Base-by-base conservation (phyloP, 441 rosid species). In the Populus hybrid region DNA sequence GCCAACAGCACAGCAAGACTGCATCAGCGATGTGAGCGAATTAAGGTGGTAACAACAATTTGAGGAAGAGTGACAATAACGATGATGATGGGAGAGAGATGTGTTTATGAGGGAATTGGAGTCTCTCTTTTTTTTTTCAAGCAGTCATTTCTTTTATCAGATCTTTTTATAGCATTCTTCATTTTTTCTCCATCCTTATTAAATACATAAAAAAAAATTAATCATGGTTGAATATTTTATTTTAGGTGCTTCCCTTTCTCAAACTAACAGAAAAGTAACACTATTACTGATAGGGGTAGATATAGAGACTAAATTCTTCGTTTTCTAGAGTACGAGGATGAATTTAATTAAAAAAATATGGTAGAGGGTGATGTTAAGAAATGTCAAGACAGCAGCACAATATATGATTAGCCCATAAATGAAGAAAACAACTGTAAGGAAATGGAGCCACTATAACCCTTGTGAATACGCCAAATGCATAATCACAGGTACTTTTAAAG, bases 401-500 rank as follows among this genome's bases (percentile, higher is more conserved):
- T 21, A 18, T 38, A 21, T 10, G 40, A n/a, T 40, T 40, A 40
- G 3, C 46, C 46, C 46, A 2, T 40, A 26, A 28, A 24, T 35
- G n/a, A 65, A 40, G 42, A 23, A 26, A 59, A 53, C 1, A 20
- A 28, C 3, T 6, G 35, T 11, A 64, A 23, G 34, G 8, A 69
- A 18, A 42, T 2, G 28, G n/a, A 10, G 6, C 24, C 5, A 20
- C 16, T n/a, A 18, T 14, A 75, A 53, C 20, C n/a, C 9, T 5
- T 14, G 70, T 21, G 68, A 70, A 76, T 18, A 32, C 50, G 30
- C 4, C 71, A 72, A 4, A 72, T 53, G 73, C 30, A 65, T 10
- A 74, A 64, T 38, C 77, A 77, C 59, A 73, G 40, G 59, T 63
- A 63, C 66, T 9, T 63, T 63, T 61, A 21, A 24, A 10, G 63